Conservation (phyloP, 768 basidiomycete genomes). For the Naganishia vaughanmartiniae region DNA sequence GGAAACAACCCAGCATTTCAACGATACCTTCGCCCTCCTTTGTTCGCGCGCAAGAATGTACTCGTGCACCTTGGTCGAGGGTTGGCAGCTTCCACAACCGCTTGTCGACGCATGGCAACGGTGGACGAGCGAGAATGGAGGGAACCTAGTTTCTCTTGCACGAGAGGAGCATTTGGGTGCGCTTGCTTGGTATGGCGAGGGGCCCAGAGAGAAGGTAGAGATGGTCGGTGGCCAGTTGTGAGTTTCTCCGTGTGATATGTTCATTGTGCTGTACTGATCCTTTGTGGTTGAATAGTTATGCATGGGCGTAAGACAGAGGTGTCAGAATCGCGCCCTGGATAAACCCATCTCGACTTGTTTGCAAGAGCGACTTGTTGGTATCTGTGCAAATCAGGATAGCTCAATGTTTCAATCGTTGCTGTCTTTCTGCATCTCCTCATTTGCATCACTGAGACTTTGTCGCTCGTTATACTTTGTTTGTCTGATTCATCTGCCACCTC, state of each 20-base stretch:
- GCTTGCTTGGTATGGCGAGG: slow-evolving; percentile 26
- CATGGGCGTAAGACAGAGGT: too few species aligned
- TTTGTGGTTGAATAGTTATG: too few species aligned
- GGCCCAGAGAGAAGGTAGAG: background rate
- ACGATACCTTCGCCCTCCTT: background rate
- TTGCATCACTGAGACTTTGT: too few species aligned
- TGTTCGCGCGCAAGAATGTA: background rate
- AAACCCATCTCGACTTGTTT: too few species aligned
- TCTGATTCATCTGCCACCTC: too few species aligned
- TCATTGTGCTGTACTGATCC: too few species aligned
- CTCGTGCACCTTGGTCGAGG: slow-evolving; percentile 1
- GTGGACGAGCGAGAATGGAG: background rate
- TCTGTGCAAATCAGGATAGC: too few species aligned
- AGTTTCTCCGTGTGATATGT: background rate
- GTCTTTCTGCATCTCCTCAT: too few species aligned
- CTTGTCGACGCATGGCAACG: background rate
- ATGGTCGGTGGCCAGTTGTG: slow-evolving; percentile 20
- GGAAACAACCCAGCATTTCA: background rate
- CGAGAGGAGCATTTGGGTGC: slow-evolving; percentile 27
- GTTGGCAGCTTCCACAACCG: background rate
- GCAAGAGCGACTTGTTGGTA: too few species aligned
- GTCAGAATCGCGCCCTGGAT: too few species aligned
- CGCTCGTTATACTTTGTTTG: too few species aligned
- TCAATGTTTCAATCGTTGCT: too few species aligned
- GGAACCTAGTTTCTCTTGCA: background rate